phyloP scores from a whole-genome alignment of 192 early-diverging fungal species.

The Gaertneriomyces semiglobifer region DNA sequence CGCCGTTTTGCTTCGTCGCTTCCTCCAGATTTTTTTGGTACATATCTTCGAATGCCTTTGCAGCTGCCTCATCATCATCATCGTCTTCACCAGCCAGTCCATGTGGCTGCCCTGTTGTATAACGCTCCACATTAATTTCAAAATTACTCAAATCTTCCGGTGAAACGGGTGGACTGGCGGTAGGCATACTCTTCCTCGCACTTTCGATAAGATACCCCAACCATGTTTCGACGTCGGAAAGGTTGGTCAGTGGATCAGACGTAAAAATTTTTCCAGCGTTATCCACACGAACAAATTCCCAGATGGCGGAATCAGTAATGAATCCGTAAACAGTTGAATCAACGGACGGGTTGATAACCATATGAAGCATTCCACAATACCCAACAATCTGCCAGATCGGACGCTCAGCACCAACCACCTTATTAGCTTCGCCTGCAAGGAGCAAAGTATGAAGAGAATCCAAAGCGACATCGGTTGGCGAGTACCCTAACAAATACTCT shows the following conservation, averaged over 20 bases:
- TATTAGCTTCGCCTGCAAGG: too few relatives aligned
- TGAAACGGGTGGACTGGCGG: conserved; percentile 3
- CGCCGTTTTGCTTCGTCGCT: neutral
- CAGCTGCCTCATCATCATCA: neutral
- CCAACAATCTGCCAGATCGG: too few relatives aligned
- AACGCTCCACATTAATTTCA: neutral
- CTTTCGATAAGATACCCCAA: conserved; percentile 3
- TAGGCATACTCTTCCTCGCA: neutral
- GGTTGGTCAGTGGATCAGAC: conserved; percentile 1
- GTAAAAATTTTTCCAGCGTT: neutral
- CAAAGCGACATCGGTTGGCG: too few relatives aligned
- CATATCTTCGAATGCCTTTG: neutral
- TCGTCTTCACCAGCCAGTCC: neutral
- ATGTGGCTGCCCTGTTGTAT: neutral
- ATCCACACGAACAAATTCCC: conserved; percentile 10
- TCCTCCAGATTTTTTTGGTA: neutral
- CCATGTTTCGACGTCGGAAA: neutral
- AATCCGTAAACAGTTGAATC: conserved; percentile 13
- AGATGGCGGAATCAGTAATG: conserved; percentile 6
- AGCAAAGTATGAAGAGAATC: too few relatives aligned
- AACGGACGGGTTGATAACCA: neutral
- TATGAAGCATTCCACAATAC: too few relatives aligned
- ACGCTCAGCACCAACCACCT: too few relatives aligned
- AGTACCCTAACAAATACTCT: too few relatives aligned
- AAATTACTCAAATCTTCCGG: neutral